Base-by-base conservation (phyloP, 495 filamentous ascomycete species). In the Cercophora sp. region DNA sequence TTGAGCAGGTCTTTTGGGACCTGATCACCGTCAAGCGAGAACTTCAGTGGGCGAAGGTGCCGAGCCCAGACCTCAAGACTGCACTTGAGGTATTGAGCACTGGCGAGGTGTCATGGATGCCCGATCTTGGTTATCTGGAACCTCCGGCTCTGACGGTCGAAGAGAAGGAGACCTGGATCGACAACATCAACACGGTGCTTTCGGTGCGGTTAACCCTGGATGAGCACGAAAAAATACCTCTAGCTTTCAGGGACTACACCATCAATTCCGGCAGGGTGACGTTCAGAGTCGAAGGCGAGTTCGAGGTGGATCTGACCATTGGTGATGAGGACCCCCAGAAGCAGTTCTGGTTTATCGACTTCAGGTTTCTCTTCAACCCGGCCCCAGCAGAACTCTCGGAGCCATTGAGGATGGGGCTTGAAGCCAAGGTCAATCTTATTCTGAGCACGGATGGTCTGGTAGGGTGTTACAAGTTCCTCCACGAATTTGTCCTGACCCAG, bases 321-420 rank as follows among this genome's bases (percentile, higher is more conserved):
- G 87, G 85, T 1, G 83, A 89, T 55, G 91, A 96, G 61, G 83
- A 91, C 45, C 80, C 81, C 11, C 70, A 78, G 24, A 86, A 83
- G 8, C 92, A 91, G 63, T 89, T 95, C 62, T 96, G 83, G 69
- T 96, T 96, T 61, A 85, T 97, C 54, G 91, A 96, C 61, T 86
- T 96, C 55, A 82, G 91, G 45, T 89, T 94, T 55, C 69, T 84
- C 22, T 98, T 94, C 66, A 74, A 71, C 13, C 93, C 93, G 6
- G 78, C 81, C 3, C 59, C 77, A 2, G 70, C 77, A 1, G 77
- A 80, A 18, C 62, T 90, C 8, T 77, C 85, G 0, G 76, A 78
- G 8, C 70, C 77, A 11, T 55, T 92, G 22, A 77, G 83, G 44
- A 68, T 73, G 25, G 74, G 80, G 39, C 68, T 97, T 29, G 89